Base-by-base conservation (phyloP, 768 basidiomycete genomes). In the Trametes meyenii region DNA sequence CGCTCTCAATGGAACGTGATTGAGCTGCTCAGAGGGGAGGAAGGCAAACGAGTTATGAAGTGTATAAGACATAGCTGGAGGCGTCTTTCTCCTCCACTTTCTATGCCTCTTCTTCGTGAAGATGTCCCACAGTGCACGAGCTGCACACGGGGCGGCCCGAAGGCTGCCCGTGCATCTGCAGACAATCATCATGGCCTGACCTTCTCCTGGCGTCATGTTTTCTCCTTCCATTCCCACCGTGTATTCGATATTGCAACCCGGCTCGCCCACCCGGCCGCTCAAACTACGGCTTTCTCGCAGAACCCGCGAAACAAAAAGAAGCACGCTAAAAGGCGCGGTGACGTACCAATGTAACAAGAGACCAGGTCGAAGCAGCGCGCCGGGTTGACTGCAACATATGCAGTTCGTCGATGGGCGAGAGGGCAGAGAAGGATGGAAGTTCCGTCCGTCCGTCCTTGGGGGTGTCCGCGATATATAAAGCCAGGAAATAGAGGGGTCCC, bases 371-470 rank as follows among this genome's bases (percentile, higher is more conserved):
- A 50, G 58, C 54, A 35, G 52, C 55, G 48, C 62, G 58, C 40
- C 58, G 53, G 10, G 62, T 64, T 44, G 62, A 55, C 53, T 64
- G 62, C 49, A 64, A 64, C 62, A 64, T 64, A 64, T 39, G 49
- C 48, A 43, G 57, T 16, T 39, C 39, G 50, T 39, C 50, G 58
- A 10, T 44, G 39, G 43, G 26, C 24, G 6, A 49, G 49, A 49
- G 24, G 58, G 35, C 49, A 42, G 17, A 11, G 39, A 13, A 40
- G 58, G 26, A 36, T 36, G 40, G 45, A 57, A 35, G 43, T 16
- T 50, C 44, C n/a, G 51, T 48, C 51, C 43, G 35, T 13, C 14
- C 24, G 17, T 35, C 19, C 45, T 53, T 50, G 26, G 35, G 49
- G 42, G 40, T 52, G 51, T 23, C 52, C 19, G 43, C 38, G 60